Conservation (phyloP, 2,329 filamentous ascomycete species). For the Alternaria sp. region DNA sequence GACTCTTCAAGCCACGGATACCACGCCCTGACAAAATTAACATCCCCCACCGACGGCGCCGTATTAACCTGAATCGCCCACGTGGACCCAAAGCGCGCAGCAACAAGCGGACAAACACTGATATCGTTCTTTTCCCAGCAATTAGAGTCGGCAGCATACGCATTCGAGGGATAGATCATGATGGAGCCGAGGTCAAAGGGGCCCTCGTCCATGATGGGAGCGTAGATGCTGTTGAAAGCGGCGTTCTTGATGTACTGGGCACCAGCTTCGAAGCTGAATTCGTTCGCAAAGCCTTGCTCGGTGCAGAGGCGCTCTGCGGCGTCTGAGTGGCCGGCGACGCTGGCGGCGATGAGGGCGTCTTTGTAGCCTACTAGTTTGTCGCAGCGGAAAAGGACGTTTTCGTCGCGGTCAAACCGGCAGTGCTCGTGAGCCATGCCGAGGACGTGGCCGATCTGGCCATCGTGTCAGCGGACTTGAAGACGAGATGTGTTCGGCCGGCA, state of each 20-base stretch:
- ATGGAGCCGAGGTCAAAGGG: slow-evolving; percentile 1
- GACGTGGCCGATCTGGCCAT: not conserved
- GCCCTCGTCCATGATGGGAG: not conserved
- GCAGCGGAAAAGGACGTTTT: slow-evolving; percentile 4
- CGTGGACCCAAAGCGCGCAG: not conserved
- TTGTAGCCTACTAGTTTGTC: not conserved
- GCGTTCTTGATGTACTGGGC: not conserved
- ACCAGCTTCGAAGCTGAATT: not conserved
- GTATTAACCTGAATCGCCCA: not conserved
- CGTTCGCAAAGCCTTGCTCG: not conserved
- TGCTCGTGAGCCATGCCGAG: slow-evolving; percentile 13
- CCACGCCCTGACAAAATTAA: slow-evolving; percentile 1
- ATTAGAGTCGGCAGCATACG: not conserved
- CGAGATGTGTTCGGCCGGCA: not conserved
- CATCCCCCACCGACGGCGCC: not conserved
- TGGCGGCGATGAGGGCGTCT: not conserved
- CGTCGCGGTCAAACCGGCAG: not conserved
- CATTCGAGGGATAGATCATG: slow-evolving; percentile 8
- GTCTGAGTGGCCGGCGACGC: not conserved
- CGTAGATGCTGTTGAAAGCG: not conserved
- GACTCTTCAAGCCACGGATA: not conserved
- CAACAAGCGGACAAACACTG: not conserved
- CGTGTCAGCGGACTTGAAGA: not conserved
- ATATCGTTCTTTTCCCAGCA: not conserved
- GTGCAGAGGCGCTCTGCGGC: not conserved